Conservation (phyloP, 2,329 filamentous ascomycete species). For the Paradendryphiella salina region DNA sequence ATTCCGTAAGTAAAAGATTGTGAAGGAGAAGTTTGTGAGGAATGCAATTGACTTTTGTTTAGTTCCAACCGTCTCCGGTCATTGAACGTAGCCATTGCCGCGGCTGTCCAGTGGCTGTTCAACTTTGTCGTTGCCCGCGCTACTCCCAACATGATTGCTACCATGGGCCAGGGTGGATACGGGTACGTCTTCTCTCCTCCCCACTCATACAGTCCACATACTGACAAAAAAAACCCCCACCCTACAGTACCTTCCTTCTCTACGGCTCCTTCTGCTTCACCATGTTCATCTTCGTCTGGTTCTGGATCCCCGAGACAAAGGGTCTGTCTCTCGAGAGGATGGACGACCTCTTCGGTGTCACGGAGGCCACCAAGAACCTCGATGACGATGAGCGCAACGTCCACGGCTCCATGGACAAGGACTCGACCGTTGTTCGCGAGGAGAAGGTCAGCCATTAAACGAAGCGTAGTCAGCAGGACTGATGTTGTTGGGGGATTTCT, state of each 20-base stretch:
- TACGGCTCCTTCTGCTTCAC: conserved; percentile 67
- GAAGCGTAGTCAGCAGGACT: neutral
- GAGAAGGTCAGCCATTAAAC: conserved; percentile 30
- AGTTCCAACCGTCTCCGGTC: conserved; percentile 57
- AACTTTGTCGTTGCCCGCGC: conserved; percentile 72
- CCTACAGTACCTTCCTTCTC: conserved; percentile 67
- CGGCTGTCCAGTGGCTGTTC: conserved; percentile 68
- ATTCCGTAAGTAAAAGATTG: conserved; percentile 65
- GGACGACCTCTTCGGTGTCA: conserved; percentile 67
- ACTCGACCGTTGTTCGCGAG: conserved; percentile 22
- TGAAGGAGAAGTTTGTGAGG: neutral
- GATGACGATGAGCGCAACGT: conserved; percentile 37
- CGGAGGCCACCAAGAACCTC: conserved; percentile 50
- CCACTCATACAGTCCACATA: conserved; percentile 48
- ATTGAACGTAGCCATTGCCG: conserved; percentile 68
- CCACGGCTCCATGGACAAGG: conserved; percentile 29
- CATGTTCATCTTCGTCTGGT: conserved; percentile 68
- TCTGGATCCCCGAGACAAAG: conserved; percentile 74
- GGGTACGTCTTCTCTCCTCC: conserved; percentile 43
- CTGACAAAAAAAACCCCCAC: too few relatives aligned
- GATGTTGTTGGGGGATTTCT: neutral
- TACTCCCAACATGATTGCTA: conserved; percentile 68
- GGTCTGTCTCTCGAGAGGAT: conserved; percentile 65
- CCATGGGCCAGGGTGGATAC: conserved; percentile 55
- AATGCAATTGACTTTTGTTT: neutral